A percentile compares a stretch with the other conserved stretches of the same genome.
Evolutionary conservation across 495 filamentous ascomycete genomes (phyloP).

Genomic region (Cairneyella variabilis): DNA sequence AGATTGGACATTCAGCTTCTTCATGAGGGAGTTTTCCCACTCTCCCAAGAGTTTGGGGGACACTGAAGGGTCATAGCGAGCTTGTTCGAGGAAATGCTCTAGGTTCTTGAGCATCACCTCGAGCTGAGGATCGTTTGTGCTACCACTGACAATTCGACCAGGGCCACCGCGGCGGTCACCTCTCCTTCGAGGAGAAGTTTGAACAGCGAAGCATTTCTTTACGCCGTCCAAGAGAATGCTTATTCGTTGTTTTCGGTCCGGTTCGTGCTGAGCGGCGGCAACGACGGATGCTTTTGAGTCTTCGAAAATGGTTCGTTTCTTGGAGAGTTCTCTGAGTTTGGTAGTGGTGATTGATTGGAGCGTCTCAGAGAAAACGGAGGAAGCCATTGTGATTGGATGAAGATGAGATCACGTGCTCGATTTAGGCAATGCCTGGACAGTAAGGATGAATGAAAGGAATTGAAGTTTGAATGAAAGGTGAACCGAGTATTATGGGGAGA

Average conservation of each 20-base stretch:
- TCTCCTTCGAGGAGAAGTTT: conserved; percentile 19
- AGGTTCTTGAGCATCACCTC: conserved; percentile 42
- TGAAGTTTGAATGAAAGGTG: no score
- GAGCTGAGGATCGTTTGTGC: conserved; percentile 27
- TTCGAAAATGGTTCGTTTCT: conserved; percentile 52
- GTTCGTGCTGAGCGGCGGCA: conserved; percentile 23
- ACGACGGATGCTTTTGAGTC: conserved; percentile 34
- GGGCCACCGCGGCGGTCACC: conserved; percentile 6
- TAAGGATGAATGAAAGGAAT: no score
- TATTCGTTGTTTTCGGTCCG: conserved; percentile 32
- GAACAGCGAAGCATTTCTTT: conserved; percentile 34
- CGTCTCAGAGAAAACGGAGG: conserved; percentile 51
- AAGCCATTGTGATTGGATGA: conserved; percentile 27
- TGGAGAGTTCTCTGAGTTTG: conserved; percentile 59
- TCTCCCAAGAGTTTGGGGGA: conserved; percentile 39
- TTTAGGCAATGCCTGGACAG: no score
- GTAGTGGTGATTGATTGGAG: conserved; percentile 62
- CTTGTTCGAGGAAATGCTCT: conserved; percentile 51
- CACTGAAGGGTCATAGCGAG: conserved; percentile 52
- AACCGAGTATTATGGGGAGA: no score
- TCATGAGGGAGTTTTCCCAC: conserved; percentile 47
- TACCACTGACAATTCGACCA: conserved; percentile 24
- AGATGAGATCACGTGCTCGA: no score
- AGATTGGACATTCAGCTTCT: conserved; percentile 46
- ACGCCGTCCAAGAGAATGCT: conserved; percentile 37